A percentile compares a stretch with the other conserved stretches of the same genome.
These are phyloP conservation scores for Papiliotrema flavescens DNA, from an alignment of 1,284 basidiomycete species.

Conservation along the genomic window DNA sequence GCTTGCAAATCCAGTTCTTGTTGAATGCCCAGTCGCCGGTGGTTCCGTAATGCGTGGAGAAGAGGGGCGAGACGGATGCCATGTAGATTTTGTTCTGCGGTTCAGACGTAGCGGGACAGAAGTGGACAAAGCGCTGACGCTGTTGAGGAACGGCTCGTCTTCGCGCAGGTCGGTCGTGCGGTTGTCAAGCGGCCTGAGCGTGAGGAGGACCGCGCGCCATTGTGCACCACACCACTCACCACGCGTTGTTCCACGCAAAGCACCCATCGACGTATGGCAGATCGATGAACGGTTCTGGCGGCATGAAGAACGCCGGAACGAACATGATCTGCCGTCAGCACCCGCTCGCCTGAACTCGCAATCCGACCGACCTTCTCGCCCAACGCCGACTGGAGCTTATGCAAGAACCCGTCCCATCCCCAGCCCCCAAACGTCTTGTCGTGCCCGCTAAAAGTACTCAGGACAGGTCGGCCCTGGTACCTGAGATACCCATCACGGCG, in stretches of 20 bases:
- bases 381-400: conserved; percentile 16
- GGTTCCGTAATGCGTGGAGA: conserved; percentile 56
- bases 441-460: conserved; percentile 45
- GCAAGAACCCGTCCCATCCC: conserved; percentile 39
- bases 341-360: not conserved
- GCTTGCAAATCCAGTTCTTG: conserved; percentile 49
- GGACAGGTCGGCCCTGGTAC: conserved; percentile 24
- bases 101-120: not conserved
- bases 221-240: conserved; percentile 21
- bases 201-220: not conserved
- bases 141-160: conserved; percentile 35
- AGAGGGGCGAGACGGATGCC: conserved; percentile 61
- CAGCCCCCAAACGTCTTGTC: conserved; percentile 27
- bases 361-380: conserved; percentile 25
- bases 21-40: conserved; percentile 45
- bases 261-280: conserved; percentile 37
- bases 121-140: conserved; percentile 14
- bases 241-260: conserved; percentile 48
- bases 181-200: conserved; percentile 34
- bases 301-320: conserved; percentile 47
- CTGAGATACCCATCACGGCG: conserved; percentile 5
- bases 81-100: conserved; percentile 55
- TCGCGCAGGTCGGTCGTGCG: conserved; percentile 24
- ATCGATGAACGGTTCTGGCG: conserved; percentile 31
- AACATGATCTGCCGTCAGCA: conserved; percentile 33